Evolutionary conservation across 2,329 filamentous ascomycete genomes (phyloP).

Genomic region (Ascochyta lentis): DNA sequence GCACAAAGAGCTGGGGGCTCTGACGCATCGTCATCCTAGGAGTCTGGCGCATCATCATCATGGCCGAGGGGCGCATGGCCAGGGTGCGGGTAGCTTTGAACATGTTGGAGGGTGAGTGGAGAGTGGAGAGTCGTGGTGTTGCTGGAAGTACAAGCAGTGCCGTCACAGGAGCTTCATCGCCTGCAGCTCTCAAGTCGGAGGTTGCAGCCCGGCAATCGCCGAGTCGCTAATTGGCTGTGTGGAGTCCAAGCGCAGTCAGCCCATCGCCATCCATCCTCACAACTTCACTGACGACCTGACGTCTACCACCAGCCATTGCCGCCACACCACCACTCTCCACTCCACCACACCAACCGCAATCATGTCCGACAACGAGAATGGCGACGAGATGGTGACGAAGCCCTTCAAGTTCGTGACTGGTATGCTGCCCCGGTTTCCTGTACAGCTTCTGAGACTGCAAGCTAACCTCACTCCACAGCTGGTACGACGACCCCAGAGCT

Average conservation of each 20-base stretch:
- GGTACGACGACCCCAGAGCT: slow-evolving; percentile 44
- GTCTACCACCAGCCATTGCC: slow-evolving; percentile 41
- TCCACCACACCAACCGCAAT: slow-evolving; percentile 59
- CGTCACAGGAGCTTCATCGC: slow-evolving; percentile 35
- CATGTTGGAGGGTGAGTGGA: slow-evolving; percentile 34
- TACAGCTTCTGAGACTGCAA: slow-evolving; percentile 20
- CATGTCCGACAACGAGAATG: slow-evolving; percentile 75
- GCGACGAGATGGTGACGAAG: slow-evolving; percentile 88
- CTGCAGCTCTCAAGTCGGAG: slow-evolving; percentile 30
- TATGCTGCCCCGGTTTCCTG: slow-evolving; percentile 58
- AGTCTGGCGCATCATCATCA: slow-evolving; percentile 47
- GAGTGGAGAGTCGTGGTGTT: slow-evolving; percentile 32
- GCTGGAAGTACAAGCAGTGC: slow-evolving; percentile 36
- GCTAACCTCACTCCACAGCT: slow-evolving; percentile 47
- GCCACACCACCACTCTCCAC: slow-evolving; percentile 27
- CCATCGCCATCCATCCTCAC: slow-evolving; percentile 40
- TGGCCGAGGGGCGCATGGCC: slow-evolving; percentile 51
- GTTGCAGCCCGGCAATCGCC: slow-evolving; percentile 38
- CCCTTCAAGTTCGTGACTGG: slow-evolving; percentile 99
- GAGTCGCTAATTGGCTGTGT: slow-evolving; percentile 41
- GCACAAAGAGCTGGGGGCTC: slow-evolving; percentile 45
- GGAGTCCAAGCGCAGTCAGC: slow-evolving; percentile 45
- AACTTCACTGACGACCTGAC: slow-evolving; percentile 40
- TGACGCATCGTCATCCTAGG: slow-evolving; percentile 49
- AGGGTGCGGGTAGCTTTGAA: slow-evolving; percentile 49